Base-by-base conservation (phyloP, 805 yeast species). In the Suhomyces faveliae region DNA sequence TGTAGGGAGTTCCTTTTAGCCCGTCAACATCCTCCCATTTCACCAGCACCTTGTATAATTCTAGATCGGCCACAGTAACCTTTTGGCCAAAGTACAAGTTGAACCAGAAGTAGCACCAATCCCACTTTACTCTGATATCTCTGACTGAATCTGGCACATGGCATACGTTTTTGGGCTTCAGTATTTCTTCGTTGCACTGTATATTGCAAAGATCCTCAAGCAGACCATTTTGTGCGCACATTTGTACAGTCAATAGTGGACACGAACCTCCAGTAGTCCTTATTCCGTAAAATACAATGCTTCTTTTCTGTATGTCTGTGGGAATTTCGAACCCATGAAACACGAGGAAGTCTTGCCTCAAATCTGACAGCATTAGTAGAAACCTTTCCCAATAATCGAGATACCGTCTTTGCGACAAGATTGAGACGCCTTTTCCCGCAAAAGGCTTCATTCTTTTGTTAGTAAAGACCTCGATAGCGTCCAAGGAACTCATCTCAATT, bases 371-470 rank as follows among this genome's bases (percentile, higher is more conserved):
- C 30, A 23, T 40, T 23, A 41, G 20, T 25, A 61, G 43, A 35
- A 45, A 54, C 15, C 17, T 22, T 27, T 52, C 47, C 71, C 79
- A 82, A 60, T 92, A 92, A 4, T 66, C 56, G 25, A 90, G 66
- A 58, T 83, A 89, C 40, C 92, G 62, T 21, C 74, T 61, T 63
- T 92, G 97, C 4, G 91, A 83, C 13, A 57, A 51, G 25, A 89
- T 87, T 0, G 89, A 79, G 0, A 92, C 83, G 0, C 96, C 97
- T 9, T 67, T 64, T 2, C 85, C 84, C 40, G 81, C 75, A 4
- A 76, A 71, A 21, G 58, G 47, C 24, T 76, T 70, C 82, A 87
- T 81, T 48, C 97, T 70, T 44, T 75, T 70, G 6, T 57, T 48
- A 2, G 85, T 80, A 60, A 85, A 90, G 6, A 72, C 48, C 0